Percentiles rank a stretch among this genome's conserved stretches.
phyloP scores from a whole-genome alignment of 2,329 filamentous ascomycete species.

The Colletotrichum agaves region DNA sequence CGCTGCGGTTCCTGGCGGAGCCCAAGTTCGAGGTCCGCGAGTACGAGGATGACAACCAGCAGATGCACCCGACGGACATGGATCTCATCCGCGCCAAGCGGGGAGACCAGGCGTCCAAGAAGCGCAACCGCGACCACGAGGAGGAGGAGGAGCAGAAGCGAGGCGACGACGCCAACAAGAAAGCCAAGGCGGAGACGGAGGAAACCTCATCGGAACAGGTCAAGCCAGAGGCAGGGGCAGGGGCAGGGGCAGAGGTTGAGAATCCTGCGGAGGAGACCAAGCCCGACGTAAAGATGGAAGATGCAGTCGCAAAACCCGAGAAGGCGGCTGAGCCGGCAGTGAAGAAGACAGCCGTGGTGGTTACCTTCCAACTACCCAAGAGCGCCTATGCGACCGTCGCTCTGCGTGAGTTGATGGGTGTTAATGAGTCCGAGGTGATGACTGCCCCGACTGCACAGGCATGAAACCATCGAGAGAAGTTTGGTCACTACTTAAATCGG shows the following conservation, averaged over 20 bases:
- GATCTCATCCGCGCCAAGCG: conserved; percentile 69
- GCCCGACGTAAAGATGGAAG: conserved; percentile 28
- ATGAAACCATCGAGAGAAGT: not conserved
- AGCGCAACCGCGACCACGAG: conserved; percentile 24
- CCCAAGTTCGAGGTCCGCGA: conserved; percentile 75
- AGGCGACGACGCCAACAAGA: conserved; percentile 39
- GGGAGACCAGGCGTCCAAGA: conserved; percentile 40
- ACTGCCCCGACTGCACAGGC: not conserved
- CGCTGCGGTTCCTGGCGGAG: conserved; percentile 72
- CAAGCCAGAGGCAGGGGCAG: not conserved
- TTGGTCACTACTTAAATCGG: conserved; percentile 11
- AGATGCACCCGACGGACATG: conserved; percentile 89
- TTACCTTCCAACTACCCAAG: conserved; percentile 80
- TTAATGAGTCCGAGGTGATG: conserved; percentile 39
- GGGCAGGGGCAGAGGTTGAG: conserved; percentile 10
- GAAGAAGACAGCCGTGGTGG: conserved; percentile 71
- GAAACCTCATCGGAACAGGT: not conserved
- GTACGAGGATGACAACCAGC: conserved; percentile 78
- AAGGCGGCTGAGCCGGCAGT: not conserved
- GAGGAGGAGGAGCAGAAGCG: conserved; percentile 36
- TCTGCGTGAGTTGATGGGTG: conserved; percentile 78
- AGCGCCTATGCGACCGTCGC: conserved; percentile 90
- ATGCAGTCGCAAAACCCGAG: conserved; percentile 7
- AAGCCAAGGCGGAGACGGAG: conserved; percentile 32
- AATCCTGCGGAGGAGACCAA: conserved; percentile 6